phyloP scores from a whole-genome alignment of 129 eudicot genomes.

The Tagetes patula region DNA sequence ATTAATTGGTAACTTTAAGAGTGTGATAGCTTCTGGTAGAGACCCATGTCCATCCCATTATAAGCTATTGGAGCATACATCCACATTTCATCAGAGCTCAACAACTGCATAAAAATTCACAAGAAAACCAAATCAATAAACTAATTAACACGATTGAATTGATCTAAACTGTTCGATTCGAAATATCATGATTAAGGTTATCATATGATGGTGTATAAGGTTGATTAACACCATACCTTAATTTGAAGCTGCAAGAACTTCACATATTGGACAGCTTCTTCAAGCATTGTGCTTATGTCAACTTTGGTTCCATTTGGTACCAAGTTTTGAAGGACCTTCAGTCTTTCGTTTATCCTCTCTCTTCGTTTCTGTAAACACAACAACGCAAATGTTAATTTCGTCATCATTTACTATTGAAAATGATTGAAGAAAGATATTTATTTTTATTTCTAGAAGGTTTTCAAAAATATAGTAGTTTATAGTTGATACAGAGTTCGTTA shows the following conservation, averaged over 20 bases:
- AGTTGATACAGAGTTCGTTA: too few species aligned
- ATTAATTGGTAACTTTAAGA: slow-evolving; percentile 26
- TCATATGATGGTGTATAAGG: not conserved
- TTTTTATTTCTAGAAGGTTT: too few species aligned
- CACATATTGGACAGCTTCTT: slow-evolving; percentile 96
- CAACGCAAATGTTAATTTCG: not conserved
- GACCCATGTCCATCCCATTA: slow-evolving; percentile 88
- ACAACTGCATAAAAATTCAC: slow-evolving; percentile 47
- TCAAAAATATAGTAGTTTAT: too few species aligned
- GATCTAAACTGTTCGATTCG: too few species aligned
- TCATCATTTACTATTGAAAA: not conserved
- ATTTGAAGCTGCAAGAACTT: slow-evolving; percentile 96
- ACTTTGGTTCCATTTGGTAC: slow-evolving; percentile 99
- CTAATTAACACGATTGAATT: too few species aligned
- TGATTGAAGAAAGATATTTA: not conserved
- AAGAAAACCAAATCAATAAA: not conserved
- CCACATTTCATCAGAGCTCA: slow-evolving; percentile 97
- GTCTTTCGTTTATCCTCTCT: slow-evolving; percentile 91
- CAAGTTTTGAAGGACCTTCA: slow-evolving; percentile 78
- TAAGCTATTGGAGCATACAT: slow-evolving; percentile 97
- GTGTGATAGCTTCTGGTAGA: slow-evolving; percentile 62
- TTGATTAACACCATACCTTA: slow-evolving; percentile 46
- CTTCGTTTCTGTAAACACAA: slow-evolving; percentile 74
- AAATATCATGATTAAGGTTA: not conserved
- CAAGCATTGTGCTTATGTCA: slow-evolving; percentile 98